Percentiles rank a stretch among this genome's conserved stretches.
Conservation (phyloP, 2,329 filamentous ascomycete species). For the Arachnopeziza araneosa region DNA sequence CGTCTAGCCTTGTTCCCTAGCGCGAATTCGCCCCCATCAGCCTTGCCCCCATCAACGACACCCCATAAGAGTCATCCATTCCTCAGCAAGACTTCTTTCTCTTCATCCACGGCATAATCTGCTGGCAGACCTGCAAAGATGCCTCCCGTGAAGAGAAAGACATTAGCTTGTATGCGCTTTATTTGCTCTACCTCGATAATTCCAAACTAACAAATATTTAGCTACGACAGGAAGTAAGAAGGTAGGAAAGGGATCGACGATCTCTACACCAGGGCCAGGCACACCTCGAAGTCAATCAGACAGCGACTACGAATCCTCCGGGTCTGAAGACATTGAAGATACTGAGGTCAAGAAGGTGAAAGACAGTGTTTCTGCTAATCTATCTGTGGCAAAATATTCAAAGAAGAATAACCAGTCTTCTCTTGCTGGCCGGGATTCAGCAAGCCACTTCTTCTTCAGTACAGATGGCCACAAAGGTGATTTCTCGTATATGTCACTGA, state of each 20-base stretch:
- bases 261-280: constrained; percentile 55
- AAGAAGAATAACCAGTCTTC: constrained; percentile 12
- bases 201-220: constrained; percentile 31
- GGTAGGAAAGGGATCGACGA: constrained; percentile 49
- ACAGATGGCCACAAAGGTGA: constrained; percentile 36
- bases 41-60: constrained; percentile 2
- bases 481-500: constrained; percentile 76
- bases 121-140: constrained; percentile 38
- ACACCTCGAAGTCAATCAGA: constrained; percentile 55
- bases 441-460: constrained; percentile 27
- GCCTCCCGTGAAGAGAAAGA: constrained; percentile 67
- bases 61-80: neutral
- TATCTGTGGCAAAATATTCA: constrained; percentile 37
- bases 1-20: constrained; percentile 3
- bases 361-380: constrained; percentile 39
- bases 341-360: constrained; percentile 53
- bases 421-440: constrained; percentile 24
- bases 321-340: constrained; percentile 44
- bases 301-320: constrained; percentile 42
- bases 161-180: constrained; percentile 42
- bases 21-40: constrained; percentile 4
- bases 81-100: neutral
- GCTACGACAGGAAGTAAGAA: constrained; percentile 46
- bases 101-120: constrained; percentile 18
- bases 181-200: constrained; percentile 19